Conservation (phyloP, 176 grass and related monocot species). For the Musa beccarii region DNA sequence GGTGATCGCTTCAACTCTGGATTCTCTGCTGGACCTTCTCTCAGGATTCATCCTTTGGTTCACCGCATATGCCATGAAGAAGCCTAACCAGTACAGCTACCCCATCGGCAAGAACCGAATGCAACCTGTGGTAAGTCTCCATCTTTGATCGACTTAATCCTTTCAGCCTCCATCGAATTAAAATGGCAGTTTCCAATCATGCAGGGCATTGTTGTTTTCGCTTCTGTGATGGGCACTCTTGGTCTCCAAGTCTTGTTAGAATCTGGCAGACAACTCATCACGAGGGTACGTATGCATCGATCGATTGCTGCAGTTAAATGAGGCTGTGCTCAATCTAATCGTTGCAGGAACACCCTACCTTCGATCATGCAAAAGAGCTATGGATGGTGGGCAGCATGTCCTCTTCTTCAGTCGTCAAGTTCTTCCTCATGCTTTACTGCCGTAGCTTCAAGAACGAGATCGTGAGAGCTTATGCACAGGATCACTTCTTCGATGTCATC, state of each 20-base stretch:
- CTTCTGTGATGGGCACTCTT: conserved; percentile 84
- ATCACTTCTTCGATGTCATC: conserved; percentile 96
- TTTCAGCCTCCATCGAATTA: no score
- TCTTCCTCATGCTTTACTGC: conserved; percentile 88
- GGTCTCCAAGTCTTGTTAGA: conserved; percentile 84
- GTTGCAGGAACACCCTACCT: conserved; percentile 45
- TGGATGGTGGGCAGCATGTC: conserved; percentile 94
- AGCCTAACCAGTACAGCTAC: conserved; percentile 75
- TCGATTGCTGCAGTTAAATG: no score
- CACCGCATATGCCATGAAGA: conserved; percentile 74
- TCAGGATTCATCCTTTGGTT: conserved; percentile 94
- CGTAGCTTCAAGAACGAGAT: conserved; percentile 87
- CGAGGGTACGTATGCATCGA: conserved; percentile 24
- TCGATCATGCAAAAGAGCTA: conserved; percentile 37
- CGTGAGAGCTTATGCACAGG: conserved; percentile 72
- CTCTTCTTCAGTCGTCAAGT: conserved; percentile 66
- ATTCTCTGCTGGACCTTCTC: conserved; percentile 80
- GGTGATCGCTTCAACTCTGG: conserved; percentile 83
- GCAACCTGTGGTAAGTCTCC: conserved; percentile 75
- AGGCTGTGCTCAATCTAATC: neutral
- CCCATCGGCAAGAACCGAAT: conserved; percentile 92
- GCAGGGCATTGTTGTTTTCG: conserved; percentile 91
- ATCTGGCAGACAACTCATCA: conserved; percentile 77
- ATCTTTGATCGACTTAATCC: neutral
- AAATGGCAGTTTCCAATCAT: neutral